Percentiles rank a stretch among this genome's conserved stretches.
Conservation (phyloP, 2,329 filamentous ascomycete genomes). For the Colletotrichum sublineola region DNA sequence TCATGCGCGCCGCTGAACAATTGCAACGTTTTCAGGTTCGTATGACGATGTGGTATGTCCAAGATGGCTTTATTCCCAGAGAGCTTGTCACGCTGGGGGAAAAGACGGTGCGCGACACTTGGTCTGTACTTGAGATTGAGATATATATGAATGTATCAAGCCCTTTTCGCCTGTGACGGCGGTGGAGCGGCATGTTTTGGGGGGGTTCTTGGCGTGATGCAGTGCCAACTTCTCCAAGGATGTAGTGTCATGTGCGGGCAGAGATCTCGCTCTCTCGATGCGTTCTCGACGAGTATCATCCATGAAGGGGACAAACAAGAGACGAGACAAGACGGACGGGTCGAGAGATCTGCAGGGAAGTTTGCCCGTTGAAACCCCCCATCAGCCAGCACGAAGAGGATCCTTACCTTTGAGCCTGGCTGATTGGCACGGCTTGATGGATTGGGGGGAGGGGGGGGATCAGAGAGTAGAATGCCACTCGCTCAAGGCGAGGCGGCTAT, state of each 20-base stretch:
- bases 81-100: not conserved
- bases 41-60: not conserved
- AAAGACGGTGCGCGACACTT: conserved; percentile 10
- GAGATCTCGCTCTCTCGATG: not conserved
- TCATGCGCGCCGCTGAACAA: not conserved
- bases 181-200: conserved; percentile 10
- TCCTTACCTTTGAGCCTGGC: not conserved
- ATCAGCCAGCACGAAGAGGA: not conserved
- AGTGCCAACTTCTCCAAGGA: not conserved
- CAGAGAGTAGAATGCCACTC: not conserved
- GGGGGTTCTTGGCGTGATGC: conserved; percentile 13
- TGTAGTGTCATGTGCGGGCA: conserved; percentile 28
- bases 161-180: conserved; percentile 10
- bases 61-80: not conserved
- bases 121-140: too few relatives aligned
- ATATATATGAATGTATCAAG: too few relatives aligned
- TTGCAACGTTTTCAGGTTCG: not conserved
- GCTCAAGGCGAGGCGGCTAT: conserved; percentile 16
- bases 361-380: conserved; percentile 12
- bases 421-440: conserved; percentile 1
- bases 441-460: conserved; percentile 1
- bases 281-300: not conserved
- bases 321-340: conserved; percentile 1
- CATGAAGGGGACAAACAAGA: not conserved
- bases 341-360: conserved; percentile 31